Evolutionary conservation across 2,329 filamentous ascomycete genomes (phyloP), one percentile per base, ranked within the genome.

Genomic region (Colletotrichum cuscutae): DNA sequence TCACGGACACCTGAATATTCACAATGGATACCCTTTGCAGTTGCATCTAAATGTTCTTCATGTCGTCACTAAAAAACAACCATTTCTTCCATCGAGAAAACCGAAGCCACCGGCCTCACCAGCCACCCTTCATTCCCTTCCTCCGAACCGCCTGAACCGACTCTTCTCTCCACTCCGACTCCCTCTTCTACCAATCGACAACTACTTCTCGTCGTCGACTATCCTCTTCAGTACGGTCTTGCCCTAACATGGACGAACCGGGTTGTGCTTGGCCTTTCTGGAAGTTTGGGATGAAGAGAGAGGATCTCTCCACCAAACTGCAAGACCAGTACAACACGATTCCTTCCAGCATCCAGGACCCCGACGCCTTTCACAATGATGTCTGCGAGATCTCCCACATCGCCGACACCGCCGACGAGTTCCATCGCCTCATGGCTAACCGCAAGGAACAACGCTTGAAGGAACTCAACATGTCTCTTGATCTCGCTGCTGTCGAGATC

Each of bases 231-330:
- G 2, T 54, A 52, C 49, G 1, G 42, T n/a, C 28, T 22, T 37
- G 28, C 61, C 32, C 15, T 65, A 68, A 77, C 73, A 90, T 91
- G 89, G 88, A 90, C 81, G 88, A 90, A 68, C 85, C 84, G 37
- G 83, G 80, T 75, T 83, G 81, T 78, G 82, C 84, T 76, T 91
- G 89, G 89, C 89, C 89, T 56, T 86, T 86, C 77, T 91, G 89
- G 89, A 90, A 90, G 80, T 91, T 90, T 83, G 89, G 88, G 78
- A 86, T 90, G 86, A 89, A 88, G 84, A 86, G 85, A 78, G 85
- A 87, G 69, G 89, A 90, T 77, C 86, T 90, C 80, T 87, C 87
- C 78, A 87, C 86, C 65, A 88, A 85, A 65, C 86, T 91, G 13
- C 88, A 90, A 77, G 86, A 89, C 75, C 86, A 87, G 78, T 91